Conservation (phyloP, 2,329 filamentous ascomycete genomes). For the Claviceps africana region DNA sequence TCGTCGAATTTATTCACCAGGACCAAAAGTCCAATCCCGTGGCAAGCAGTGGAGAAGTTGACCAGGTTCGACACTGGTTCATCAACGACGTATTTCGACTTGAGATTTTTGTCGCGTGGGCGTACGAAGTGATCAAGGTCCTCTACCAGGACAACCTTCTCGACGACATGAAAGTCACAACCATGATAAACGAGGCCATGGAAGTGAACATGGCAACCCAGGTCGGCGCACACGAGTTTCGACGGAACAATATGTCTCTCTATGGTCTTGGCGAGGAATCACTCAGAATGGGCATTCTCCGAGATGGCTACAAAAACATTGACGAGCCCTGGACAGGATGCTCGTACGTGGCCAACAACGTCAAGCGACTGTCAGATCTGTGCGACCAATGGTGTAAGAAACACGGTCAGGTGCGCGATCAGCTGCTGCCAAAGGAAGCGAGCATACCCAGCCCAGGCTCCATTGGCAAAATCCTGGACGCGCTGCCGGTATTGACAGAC, state of each 20-base stretch:
- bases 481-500: slow-evolving; percentile 38
- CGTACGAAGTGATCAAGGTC: slow-evolving; percentile 61
- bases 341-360: slow-evolving; percentile 45
- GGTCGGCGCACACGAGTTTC: slow-evolving; percentile 52
- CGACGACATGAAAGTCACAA: slow-evolving; percentile 38
- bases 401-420: slow-evolving; percentile 21
- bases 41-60: slow-evolving; percentile 53
- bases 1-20: slow-evolving; percentile 63
- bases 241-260: slow-evolving; percentile 49
- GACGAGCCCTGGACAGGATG: slow-evolving; percentile 79
- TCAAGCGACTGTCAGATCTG: slow-evolving; percentile 45
- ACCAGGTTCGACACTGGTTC: slow-evolving; percentile 77
- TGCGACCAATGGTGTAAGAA: slow-evolving; percentile 40
- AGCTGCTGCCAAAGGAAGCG: slow-evolving; percentile 17
- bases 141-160: slow-evolving; percentile 48
- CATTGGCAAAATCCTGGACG: slow-evolving; percentile 31
- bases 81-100: slow-evolving; percentile 59
- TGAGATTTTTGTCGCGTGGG: slow-evolving; percentile 65
- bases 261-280: slow-evolving; percentile 63
- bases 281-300: slow-evolving; percentile 50
- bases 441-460: slow-evolving; percentile 24
- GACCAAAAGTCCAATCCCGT: slow-evolving; percentile 58
- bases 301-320: slow-evolving; percentile 51
- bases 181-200: slow-evolving; percentile 53
- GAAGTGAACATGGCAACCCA: slow-evolving; percentile 46